Percentiles rank a stretch among this genome's conserved stretches.
phyloP scores from a whole-genome alignment of 306 rosid genomes.

The Boehmeria nivea region DNA sequence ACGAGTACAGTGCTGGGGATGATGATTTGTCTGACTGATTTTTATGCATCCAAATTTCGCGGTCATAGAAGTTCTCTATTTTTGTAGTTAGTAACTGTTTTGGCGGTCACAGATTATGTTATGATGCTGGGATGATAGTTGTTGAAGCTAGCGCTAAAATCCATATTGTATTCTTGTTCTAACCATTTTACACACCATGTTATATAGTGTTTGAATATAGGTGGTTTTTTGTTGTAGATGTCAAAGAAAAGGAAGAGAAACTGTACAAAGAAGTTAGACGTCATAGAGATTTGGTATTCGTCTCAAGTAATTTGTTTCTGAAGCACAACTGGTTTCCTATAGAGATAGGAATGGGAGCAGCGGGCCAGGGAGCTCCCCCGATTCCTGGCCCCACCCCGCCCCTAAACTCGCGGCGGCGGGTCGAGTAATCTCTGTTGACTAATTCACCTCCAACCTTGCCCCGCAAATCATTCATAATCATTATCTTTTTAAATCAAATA shows the following conservation, averaged over 20 bases:
- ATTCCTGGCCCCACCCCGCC: too few species aligned
- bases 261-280: slow-evolving; percentile 25
- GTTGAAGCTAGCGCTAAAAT: slow-evolving; percentile 13
- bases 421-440: too few species aligned
- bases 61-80: slow-evolving; percentile 20
- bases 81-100: slow-evolving; percentile 5
- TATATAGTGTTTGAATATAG: slow-evolving; percentile 31
- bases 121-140: too few species aligned
- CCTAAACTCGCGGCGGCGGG: too few species aligned
- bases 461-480: too few species aligned
- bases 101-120: neutral
- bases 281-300: neutral
- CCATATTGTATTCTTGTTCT: slow-evolving; percentile 22
- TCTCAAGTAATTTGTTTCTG: neutral
- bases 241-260: slow-evolving; percentile 21
- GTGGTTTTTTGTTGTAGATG: slow-evolving; percentile 24
- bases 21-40: slow-evolving; percentile 80
- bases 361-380: too few species aligned
- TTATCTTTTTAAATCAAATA: too few species aligned
- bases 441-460: too few species aligned
- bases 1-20: slow-evolving; percentile 78
- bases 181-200: slow-evolving; percentile 1
- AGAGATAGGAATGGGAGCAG: too few species aligned
- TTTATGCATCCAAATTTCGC: slow-evolving; percentile 21
- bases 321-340: too few species aligned